These are phyloP conservation scores for Komagataella populi DNA, from an alignment of 805 yeast species.

Conservation along the genomic window DNA sequence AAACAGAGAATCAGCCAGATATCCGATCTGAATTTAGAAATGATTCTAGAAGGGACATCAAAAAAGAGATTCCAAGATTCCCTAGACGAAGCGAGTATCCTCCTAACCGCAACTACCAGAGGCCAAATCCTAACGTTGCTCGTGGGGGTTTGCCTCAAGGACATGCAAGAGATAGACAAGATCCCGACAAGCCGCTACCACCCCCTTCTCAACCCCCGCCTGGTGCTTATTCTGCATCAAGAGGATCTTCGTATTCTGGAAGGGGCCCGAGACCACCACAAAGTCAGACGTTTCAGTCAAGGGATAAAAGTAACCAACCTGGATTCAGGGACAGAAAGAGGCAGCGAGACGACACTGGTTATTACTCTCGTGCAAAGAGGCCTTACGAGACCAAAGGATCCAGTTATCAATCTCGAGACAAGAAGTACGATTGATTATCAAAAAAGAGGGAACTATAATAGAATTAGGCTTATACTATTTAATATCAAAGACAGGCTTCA, in stretches of 20 bases:
- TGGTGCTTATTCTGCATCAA: not conserved
- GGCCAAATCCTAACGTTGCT: not conserved
- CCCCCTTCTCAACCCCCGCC: not conserved
- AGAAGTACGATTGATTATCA: not conserved
- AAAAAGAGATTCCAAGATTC: not conserved
- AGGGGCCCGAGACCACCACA: not conserved
- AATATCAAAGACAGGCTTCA: conserved; percentile 82
- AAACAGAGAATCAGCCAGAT: not conserved
- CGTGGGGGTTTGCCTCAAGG: not conserved
- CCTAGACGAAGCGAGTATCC: not conserved
- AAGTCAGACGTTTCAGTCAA: not conserved
- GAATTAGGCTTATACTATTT: conserved; percentile 21
- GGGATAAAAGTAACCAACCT: not conserved
- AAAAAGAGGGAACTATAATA: not conserved
- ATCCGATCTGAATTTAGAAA: not conserved
- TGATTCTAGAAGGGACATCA: not conserved
- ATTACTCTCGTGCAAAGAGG: not conserved
- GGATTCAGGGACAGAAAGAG: not conserved
- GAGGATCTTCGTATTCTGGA: not conserved
- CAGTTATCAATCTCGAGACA: not conserved
- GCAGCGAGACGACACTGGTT: not conserved
- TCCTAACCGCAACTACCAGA: not conserved
- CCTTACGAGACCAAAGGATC: not conserved
- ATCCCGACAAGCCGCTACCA: not conserved
- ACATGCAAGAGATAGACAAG: not conserved